These are phyloP conservation scores for Pneumocystis murina DNA, from an alignment of 1,139 yeast species.

Conservation along the genomic window DNA sequence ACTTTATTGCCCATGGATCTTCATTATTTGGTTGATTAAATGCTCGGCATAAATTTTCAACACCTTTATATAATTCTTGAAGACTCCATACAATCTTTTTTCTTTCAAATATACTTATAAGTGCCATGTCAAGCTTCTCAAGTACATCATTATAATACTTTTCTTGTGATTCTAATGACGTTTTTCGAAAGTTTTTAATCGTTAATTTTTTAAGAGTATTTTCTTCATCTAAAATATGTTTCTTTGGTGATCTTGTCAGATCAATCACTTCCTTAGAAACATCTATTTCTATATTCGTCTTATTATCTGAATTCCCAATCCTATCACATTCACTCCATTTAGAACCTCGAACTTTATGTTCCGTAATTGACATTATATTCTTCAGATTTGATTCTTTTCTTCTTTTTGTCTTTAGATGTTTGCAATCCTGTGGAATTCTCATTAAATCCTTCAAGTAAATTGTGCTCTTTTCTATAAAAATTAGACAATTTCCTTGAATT, in stretches of 20 bases:
- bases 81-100: not conserved
- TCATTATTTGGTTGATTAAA: not conserved
- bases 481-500: no score
- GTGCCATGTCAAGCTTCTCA: not conserved
- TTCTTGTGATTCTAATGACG: not conserved
- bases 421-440: not conserved
- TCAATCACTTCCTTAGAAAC: not conserved
- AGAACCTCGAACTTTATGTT: not conserved
- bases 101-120: not conserved
- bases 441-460: not conserved
- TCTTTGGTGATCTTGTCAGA: not conserved
- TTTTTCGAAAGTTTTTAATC: not conserved
- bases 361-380: not conserved
- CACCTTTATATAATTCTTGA: conserved; percentile 1
- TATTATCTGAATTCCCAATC: not conserved
- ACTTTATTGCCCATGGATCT: not conserved
- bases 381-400: not conserved
- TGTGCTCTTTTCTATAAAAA: no score
- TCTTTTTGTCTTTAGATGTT: not conserved
- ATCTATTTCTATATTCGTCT: not conserved
- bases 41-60: not conserved
- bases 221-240: not conserved
- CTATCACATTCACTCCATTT: not conserved
- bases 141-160: not conserved
- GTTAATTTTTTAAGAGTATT: not conserved